These are phyloP conservation scores for Penicillium italicum DNA, from an alignment of 2,329 filamentous ascomycete species.

Conservation along the genomic window DNA sequence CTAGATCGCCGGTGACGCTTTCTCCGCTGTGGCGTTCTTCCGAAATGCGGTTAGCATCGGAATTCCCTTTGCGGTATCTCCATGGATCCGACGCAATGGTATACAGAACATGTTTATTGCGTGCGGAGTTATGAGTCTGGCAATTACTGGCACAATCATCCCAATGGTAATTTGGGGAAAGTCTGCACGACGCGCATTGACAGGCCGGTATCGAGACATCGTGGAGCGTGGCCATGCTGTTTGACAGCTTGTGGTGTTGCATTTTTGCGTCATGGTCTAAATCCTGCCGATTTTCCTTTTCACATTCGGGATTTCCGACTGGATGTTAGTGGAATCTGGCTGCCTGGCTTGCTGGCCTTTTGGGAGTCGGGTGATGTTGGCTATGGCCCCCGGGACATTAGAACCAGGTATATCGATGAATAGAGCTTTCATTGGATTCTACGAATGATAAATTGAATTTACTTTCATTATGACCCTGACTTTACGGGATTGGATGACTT, in stretches of 20 bases:
- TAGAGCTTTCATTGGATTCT: background rate
- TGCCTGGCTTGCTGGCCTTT: background rate
- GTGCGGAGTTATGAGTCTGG: constrained; percentile 27
- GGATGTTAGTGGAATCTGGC: background rate
- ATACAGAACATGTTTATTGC: constrained; percentile 28
- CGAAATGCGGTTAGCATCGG: constrained; percentile 33
- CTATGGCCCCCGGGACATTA: no score
- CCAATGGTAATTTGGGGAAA: constrained; percentile 28
- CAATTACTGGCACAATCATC: constrained; percentile 14
- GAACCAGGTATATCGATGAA: no score
- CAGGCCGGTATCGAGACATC: constrained; percentile 15
- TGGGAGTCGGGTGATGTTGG: background rate
- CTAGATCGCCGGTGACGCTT: constrained; percentile 26
- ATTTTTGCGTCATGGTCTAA: background rate
- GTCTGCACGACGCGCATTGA: constrained; percentile 8
- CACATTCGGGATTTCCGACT: background rate
- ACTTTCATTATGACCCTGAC: background rate
- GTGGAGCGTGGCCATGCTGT: constrained; percentile 4
- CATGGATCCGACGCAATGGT: constrained; percentile 28
- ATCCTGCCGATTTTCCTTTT: no score
- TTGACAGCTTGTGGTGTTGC: background rate
- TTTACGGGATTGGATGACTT: background rate
- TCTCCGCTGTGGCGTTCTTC: constrained; percentile 31
- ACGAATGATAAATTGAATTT: background rate
- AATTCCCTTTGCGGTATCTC: constrained; percentile 30